Evolutionary conservation across 2,329 filamentous ascomycete genomes (phyloP).

Genomic region (Keithomyces neogunnii): DNA sequence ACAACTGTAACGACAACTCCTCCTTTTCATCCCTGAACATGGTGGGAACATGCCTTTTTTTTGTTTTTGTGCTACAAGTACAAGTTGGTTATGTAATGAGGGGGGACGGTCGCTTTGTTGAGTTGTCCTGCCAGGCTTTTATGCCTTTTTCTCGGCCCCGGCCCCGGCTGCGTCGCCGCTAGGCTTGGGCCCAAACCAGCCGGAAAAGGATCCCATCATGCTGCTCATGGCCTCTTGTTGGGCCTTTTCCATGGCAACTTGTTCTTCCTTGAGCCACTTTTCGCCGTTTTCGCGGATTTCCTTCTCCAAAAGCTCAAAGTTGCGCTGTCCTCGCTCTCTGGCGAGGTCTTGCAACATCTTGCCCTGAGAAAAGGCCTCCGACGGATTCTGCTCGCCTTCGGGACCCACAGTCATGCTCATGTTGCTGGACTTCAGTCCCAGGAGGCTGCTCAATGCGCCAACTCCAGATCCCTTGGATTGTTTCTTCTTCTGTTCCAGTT

Average conservation of each 20-base stretch:
- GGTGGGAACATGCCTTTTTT: background rate
- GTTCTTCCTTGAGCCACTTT: constrained; percentile 93
- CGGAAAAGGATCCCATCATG: constrained; percentile 70
- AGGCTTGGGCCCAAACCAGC: constrained; percentile 17
- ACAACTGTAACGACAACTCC: background rate
- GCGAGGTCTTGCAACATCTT: constrained; percentile 97
- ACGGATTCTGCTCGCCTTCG: constrained; percentile 61
- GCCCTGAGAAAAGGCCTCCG: constrained; percentile 76
- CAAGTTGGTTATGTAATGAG: background rate
- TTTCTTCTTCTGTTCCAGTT: constrained; percentile 61
- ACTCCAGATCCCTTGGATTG: constrained; percentile 48
- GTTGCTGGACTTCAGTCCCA: constrained; percentile 68
- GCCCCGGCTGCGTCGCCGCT: constrained; percentile 2
- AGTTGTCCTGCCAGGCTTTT: background rate
- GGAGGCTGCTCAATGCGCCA: constrained; percentile 58
- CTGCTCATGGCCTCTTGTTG: constrained; percentile 86
- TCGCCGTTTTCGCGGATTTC: constrained; percentile 90
- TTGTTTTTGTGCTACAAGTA: constrained; percentile 1
- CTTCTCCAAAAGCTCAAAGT: constrained; percentile 82
- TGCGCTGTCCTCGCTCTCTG: constrained; percentile 80
- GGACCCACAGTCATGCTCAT: constrained; percentile 51
- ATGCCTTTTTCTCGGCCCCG: constrained; percentile 11
- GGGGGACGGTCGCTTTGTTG: background rate
- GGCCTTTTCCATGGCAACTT: constrained; percentile 75
- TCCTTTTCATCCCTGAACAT: background rate